phyloP scores from a whole-genome alignment of 2,329 filamentous ascomycete species.

The Aphanoascus verrucosus region DNA sequence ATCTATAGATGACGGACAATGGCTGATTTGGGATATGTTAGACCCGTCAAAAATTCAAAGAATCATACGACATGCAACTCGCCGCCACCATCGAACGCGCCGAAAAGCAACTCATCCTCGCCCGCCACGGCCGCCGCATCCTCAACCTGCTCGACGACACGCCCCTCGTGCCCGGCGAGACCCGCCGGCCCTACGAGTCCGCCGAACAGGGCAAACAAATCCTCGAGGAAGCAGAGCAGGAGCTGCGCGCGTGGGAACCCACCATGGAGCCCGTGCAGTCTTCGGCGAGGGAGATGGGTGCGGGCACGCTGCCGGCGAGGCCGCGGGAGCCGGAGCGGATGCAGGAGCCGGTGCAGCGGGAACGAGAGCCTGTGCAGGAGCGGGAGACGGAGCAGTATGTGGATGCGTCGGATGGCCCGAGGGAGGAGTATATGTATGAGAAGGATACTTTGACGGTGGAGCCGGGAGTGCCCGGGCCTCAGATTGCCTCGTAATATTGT shows the following conservation, averaged over 20 bases:
- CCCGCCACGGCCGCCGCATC: slow-evolving; percentile 77
- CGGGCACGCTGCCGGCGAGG: not conserved
- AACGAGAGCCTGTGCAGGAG: not conserved
- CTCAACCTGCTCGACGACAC: slow-evolving; percentile 79
- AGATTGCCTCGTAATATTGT: slow-evolving; percentile 7
- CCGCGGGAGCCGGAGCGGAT: not conserved
- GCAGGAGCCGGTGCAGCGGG: not conserved
- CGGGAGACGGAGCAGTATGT: slow-evolving; percentile 1
- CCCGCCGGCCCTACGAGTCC: slow-evolving; percentile 56
- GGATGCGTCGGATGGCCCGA: not conserved
- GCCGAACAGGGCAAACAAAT: slow-evolving; percentile 64
- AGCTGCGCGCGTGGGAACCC: slow-evolving; percentile 64
- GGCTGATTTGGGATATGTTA: slow-evolving; percentile 33
- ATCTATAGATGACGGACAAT: slow-evolving; percentile 1
- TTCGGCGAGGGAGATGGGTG: slow-evolving; percentile 4
- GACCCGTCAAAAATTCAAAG: slow-evolving; percentile 93
- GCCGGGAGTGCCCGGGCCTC: not conserved
- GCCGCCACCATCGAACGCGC: slow-evolving; percentile 86
- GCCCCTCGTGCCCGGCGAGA: slow-evolving; percentile 77
- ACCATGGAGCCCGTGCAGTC: slow-evolving; percentile 42
- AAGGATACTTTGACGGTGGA: not conserved
- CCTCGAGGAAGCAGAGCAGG: slow-evolving; percentile 83
- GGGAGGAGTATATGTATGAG: slow-evolving; percentile 3
- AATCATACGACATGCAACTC: slow-evolving; percentile 82
- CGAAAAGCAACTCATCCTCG: slow-evolving; percentile 92